Evolutionary conservation across 768 basidiomycete genomes (phyloP).

Genomic region (Auriscalpium orientale): DNA sequence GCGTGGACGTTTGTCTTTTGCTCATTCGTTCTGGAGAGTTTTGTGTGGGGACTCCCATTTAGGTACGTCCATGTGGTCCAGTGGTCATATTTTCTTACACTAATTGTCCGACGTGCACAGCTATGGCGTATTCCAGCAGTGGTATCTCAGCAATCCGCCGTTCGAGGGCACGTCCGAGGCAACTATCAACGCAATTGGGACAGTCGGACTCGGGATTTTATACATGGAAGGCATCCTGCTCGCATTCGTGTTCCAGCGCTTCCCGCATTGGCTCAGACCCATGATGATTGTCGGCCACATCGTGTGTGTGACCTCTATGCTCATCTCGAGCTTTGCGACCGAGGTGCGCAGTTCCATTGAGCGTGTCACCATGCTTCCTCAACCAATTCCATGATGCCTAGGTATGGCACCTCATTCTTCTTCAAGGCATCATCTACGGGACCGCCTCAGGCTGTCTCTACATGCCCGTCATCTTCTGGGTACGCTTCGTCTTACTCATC

Average conservation of each 20-base stretch:
- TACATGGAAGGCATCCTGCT: constrained; percentile 4
- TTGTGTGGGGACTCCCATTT: constrained; percentile 19
- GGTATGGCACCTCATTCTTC: constrained; percentile 17
- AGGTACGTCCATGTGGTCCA: constrained; percentile 6
- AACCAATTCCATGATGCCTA: not conserved
- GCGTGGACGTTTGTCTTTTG: constrained; percentile 19
- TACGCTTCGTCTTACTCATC: not conserved
- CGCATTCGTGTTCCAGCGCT: constrained; percentile 13
- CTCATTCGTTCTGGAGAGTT: constrained; percentile 15
- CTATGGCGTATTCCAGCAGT: constrained; percentile 3
- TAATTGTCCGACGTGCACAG: not conserved
- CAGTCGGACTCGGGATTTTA: not conserved
- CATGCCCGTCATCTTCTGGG: constrained; percentile 1
- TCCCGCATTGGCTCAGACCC: constrained; percentile 12
- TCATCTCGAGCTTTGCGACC: constrained; percentile 17
- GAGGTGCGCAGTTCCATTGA: constrained; percentile 1
- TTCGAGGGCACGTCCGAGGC: constrained; percentile 1
- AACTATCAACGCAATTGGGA: not conserved
- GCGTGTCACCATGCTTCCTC: no score
- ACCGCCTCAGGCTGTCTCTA: constrained; percentile 11
- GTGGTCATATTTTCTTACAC: not conserved
- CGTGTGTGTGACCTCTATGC: constrained; percentile 10
- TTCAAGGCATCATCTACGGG: constrained; percentile 18
- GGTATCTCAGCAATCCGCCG: not conserved
- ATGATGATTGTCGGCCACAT: constrained; percentile 15